Percentiles rank a stretch among this genome's conserved stretches.
These are phyloP conservation scores for Fraxinus dipetala DNA, from an alignment of 305 asterid species.

Conservation along the genomic window DNA sequence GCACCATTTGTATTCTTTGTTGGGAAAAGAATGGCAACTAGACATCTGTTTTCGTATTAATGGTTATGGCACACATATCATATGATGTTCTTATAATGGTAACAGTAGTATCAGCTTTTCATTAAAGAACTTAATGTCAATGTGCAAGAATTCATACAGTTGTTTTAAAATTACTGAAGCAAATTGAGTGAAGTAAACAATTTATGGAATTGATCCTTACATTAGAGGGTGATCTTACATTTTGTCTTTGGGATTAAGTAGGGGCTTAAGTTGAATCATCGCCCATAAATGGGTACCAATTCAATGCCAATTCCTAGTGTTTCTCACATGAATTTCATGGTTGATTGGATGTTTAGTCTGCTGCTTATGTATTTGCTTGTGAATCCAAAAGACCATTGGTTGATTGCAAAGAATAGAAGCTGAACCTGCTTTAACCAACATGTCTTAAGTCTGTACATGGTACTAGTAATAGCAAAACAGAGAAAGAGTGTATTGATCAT, in stretches of 20 bases:
- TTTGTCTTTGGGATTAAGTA: background rate
- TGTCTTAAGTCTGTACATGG: conserved; percentile 20
- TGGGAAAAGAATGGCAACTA: background rate
- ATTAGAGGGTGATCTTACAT: background rate
- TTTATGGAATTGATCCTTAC: background rate
- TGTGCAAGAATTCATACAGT: background rate
- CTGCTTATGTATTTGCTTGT: background rate
- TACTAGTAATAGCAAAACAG: background rate
- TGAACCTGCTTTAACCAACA: conserved; percentile 5
- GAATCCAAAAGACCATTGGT: background rate
- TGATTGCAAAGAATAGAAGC: background rate
- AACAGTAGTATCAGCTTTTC: background rate
- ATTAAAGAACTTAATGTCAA: conserved; percentile 4
- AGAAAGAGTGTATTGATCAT: background rate
- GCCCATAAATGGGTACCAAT: background rate
- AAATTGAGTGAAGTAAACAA: background rate
- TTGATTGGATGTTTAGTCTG: background rate
- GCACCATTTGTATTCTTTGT: background rate
- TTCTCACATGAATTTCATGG: background rate
- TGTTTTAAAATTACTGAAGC: background rate
- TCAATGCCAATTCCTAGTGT: background rate
- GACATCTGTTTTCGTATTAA: background rate
- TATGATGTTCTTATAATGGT: background rate
- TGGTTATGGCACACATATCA: background rate
- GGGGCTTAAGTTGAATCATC: background rate